A percentile compares a stretch with the other conserved stretches of the same genome.
These are phyloP conservation scores for Amanita subjunquillea DNA, from an alignment of 768 basidiomycete species.

Conservation along the genomic window DNA sequence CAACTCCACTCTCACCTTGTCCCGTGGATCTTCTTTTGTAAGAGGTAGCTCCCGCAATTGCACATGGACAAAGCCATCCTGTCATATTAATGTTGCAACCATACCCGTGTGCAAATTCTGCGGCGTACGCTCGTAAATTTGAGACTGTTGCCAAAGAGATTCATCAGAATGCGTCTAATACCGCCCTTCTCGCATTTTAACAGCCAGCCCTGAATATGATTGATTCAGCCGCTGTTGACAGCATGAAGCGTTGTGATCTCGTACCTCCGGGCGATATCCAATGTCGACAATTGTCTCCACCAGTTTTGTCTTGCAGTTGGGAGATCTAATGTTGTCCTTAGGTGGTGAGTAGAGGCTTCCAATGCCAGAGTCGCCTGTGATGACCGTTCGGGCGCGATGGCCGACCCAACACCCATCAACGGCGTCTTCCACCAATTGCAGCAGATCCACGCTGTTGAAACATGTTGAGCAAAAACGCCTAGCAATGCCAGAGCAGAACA, in stretches of 20 bases:
- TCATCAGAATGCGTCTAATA: constrained; percentile 87
- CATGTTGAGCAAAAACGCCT: constrained; percentile 3
- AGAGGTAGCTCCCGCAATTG: constrained; percentile 63
- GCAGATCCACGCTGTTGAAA: constrained; percentile 49
- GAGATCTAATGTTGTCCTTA: constrained; percentile 35
- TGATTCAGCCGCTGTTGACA: neutral
- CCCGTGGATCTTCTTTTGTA: constrained; percentile 38
- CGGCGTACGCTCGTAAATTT: constrained; percentile 76
- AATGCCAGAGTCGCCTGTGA: constrained; percentile 64
- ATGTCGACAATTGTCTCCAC: constrained; percentile 90
- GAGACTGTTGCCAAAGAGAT: constrained; percentile 86
- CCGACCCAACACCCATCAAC: constrained; percentile 95
- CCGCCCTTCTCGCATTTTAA: constrained; percentile 89
- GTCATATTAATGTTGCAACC: constrained; percentile 3
- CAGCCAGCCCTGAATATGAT: constrained; percentile 58
- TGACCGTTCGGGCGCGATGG: constrained; percentile 67
- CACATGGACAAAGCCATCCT: constrained; percentile 87
- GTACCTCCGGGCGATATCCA: constrained; percentile 57
- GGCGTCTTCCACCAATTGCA: constrained; percentile 80
- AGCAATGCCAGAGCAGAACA: constrained; percentile 14
- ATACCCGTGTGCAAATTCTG: neutral
- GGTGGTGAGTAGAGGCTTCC: constrained; percentile 91
- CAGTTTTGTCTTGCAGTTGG: constrained; percentile 32
- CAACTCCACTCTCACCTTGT: constrained; percentile 70
- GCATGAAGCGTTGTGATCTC: constrained; percentile 9